phyloP scores from a whole-genome alignment of 2,329 filamentous ascomycete species.

The Tolypocladium nubicola region DNA sequence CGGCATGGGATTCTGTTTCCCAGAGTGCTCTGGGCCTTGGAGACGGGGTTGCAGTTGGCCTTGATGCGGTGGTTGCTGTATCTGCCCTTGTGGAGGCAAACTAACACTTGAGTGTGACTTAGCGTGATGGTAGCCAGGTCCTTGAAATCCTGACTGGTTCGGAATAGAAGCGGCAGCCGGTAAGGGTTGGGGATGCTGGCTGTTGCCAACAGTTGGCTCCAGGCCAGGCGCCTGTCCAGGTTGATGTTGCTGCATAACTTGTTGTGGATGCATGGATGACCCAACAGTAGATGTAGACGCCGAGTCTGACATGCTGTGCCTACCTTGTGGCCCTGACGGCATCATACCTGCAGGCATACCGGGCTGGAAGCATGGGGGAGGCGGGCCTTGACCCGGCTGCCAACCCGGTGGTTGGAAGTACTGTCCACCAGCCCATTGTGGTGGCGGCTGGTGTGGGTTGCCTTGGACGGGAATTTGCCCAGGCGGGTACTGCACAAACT shows the following conservation, averaged over 20 bases:
- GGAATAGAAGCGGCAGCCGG: background rate
- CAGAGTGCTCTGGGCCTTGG: background rate
- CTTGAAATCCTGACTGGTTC: background rate
- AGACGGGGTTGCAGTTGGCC: background rate
- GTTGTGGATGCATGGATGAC: background rate
- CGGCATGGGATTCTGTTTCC: constrained; percentile 1
- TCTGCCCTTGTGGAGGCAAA: background rate
- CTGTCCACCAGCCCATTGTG: constrained; percentile 1
- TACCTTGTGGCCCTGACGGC: background rate
- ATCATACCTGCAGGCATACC: constrained; percentile 1
- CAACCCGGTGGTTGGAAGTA: constrained; percentile 1
- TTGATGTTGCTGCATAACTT: background rate
- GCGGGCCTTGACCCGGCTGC: constrained; percentile 3
- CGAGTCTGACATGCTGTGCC: constrained; percentile 1
- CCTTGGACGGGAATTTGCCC: background rate
- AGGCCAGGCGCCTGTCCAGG: background rate
- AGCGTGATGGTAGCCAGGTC: background rate
- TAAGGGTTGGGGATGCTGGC: background rate
- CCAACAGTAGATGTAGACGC: background rate
- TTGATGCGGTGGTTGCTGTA: background rate
- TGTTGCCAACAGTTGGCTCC: background rate
- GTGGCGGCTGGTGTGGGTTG: constrained; percentile 1
- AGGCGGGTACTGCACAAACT: background rate
- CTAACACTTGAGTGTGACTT: background rate
- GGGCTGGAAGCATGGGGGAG: background rate